Conservation (phyloP, 1,284 basidiomycete species). For the Paramarasmius palmivorus region DNA sequence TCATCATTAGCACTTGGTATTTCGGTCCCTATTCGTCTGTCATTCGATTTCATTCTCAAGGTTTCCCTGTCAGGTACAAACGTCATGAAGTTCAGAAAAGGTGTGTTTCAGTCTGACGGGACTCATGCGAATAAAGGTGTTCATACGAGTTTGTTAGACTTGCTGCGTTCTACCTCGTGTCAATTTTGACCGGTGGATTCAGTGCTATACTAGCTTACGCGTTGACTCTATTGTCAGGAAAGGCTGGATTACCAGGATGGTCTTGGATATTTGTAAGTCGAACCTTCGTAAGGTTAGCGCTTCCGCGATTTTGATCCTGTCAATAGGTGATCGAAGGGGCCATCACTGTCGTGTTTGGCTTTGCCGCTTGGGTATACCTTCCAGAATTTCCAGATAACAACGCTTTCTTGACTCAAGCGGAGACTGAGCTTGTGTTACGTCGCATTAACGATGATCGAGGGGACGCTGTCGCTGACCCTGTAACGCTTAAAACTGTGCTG, state of each 20-base stretch:
- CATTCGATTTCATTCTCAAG: conserved; percentile 1
- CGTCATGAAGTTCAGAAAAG: conserved; percentile 47
- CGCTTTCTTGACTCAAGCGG: conserved; percentile 36
- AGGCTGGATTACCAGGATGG: conserved; percentile 41
- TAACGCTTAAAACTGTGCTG: conserved; percentile 38
- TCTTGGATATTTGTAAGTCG: conserved; percentile 48
- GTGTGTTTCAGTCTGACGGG: conserved; percentile 29
- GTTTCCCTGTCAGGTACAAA: conserved; percentile 36
- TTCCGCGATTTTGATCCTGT: not conserved
- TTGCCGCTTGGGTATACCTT: conserved; percentile 40
- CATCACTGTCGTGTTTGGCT: conserved; percentile 41
- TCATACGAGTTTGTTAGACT: conserved; percentile 26
- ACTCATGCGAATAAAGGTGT: not conserved
- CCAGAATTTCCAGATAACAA: conserved; percentile 48
- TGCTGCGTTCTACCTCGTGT: conserved; percentile 43
- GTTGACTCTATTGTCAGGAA: conserved; percentile 38
- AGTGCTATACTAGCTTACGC: conserved; percentile 44
- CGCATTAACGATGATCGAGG: conserved; percentile 47
- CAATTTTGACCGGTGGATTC: conserved; percentile 41
- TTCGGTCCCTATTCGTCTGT: conserved; percentile 6
- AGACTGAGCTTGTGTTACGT: conserved; percentile 38
- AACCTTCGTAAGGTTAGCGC: not conserved
- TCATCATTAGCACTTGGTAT: conserved; percentile 47
- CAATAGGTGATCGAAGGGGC: conserved; percentile 47
- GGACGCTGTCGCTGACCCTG: conserved; percentile 41